These are phyloP conservation scores for Wickerhamiella slavikovae DNA, from an alignment of 805 yeast species.

Conservation along the genomic window DNA sequence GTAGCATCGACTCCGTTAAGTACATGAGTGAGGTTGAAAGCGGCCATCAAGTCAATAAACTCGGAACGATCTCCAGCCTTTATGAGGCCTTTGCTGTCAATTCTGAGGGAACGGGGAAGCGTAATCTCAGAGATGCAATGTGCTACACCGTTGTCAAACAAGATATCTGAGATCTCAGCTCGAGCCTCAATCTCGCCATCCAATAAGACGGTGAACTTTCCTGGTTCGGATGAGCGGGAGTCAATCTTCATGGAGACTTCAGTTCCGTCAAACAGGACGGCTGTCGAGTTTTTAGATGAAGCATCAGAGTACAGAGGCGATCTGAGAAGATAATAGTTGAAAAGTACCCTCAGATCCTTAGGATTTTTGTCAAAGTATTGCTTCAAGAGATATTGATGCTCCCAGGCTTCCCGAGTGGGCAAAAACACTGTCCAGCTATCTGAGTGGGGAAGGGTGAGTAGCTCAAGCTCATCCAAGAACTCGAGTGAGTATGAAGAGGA, in stretches of 20 bases:
- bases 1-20: too few species aligned
- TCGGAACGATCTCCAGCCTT: constrained; percentile 28
- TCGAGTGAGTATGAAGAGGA: constrained; percentile 46
- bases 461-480: constrained; percentile 30
- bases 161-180: constrained; percentile 30
- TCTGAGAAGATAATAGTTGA: constrained; percentile 40
- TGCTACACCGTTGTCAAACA: constrained; percentile 70
- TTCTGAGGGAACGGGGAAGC: constrained; percentile 34
- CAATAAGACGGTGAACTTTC: neutral
- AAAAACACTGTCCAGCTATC: constrained; percentile 56
- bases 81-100: constrained; percentile 36
- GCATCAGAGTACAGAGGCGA: constrained; percentile 50
- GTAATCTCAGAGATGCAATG: constrained; percentile 41
- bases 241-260: constrained; percentile 2
- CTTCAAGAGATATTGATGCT: constrained; percentile 33
- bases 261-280: constrained; percentile 12
- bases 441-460: constrained; percentile 31
- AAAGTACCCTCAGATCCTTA: constrained; percentile 27
- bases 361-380: constrained; percentile 35
- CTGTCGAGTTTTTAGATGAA: constrained; percentile 13
- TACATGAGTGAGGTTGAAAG: constrained; percentile 14
- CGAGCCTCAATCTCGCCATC: too few species aligned
- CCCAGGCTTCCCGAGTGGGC: constrained; percentile 67
- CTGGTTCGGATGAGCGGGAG: neutral
- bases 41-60: constrained; percentile 26